Base-by-base conservation (phyloP, 2,329 filamentous ascomycete species). In the Proliferodiscus dingleyae region DNA sequence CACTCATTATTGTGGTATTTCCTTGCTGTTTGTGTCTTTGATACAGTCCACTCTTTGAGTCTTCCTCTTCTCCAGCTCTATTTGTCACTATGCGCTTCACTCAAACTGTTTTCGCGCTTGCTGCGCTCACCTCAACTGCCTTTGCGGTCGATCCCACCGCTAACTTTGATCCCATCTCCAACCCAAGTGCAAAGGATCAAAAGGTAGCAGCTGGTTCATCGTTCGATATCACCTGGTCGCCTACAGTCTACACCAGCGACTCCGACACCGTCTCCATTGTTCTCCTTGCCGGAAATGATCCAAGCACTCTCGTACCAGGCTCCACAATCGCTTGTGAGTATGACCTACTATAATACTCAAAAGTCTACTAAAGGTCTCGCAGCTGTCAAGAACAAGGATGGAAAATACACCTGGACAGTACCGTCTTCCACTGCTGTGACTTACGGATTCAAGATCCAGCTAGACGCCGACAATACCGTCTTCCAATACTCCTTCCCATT, bases 401-500 rank as follows among this genome's bases (percentile, higher is more conserved):
- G 69, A 44, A 55, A 58, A 15, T 81, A 67, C 69, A 54, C 49
- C 49, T 83, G 80, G 80, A 51, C 59, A 19, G 69, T 82, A 41
- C 68, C 67, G 60, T 51, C 60, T 22, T 74, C 72, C 51, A 57
- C 57, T 46, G 60, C 68, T 32, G 67, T 66, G 42, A 70, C 71
- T 59, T 83, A 83, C 65, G 80, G 80, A 54, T 68, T 84, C 61
- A 68, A 71, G 66, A 68, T 84, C 65, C 63, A 63, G 51, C 68
- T 73, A 28, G 71, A 75, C 55, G 65, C 63, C 52, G 61, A 79
- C 66, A 43, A 67, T 18, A 52, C 71, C 59, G 65, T 72, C 60
- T 79, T 77, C 72, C 78, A 83, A 72, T 83, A 75, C 72, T 80
- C 77, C 46, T 74, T 73, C 68, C 77, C 77, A 56, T 84, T 84